phyloP scores from a whole-genome alignment of 305 asterid species.

The Fraxinus sp. region DNA sequence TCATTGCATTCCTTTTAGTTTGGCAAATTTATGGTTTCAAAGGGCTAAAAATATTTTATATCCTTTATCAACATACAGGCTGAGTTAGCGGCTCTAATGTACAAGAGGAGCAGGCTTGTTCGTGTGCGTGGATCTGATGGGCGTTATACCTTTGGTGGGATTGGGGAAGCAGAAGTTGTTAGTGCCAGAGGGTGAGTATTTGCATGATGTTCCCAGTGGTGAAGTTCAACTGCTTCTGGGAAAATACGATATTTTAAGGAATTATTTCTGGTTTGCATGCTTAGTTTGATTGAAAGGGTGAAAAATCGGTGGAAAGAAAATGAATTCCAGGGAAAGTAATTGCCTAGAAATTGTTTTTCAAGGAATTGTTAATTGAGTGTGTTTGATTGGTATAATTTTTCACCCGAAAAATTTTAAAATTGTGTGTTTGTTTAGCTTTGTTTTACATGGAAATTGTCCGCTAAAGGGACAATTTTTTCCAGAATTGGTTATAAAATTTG shows the following conservation, averaged over 20 bases:
- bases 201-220: slow-evolving; percentile 8
- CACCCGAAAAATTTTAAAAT: no score
- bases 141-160: slow-evolving; percentile 72
- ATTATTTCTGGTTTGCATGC: slow-evolving; percentile 13
- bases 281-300: no score
- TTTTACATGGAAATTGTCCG: no score
- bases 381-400: no score
- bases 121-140: slow-evolving; percentile 86
- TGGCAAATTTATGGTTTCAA: slow-evolving; percentile 5
- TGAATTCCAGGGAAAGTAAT: no score
- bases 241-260: slow-evolving; percentile 10
- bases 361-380: no score
- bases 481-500: no score
- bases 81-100: slow-evolving; percentile 95
- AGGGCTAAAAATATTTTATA: neutral
- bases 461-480: no score
- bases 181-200: slow-evolving; percentile 90
- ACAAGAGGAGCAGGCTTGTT: slow-evolving; percentile 91
- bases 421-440: no score
- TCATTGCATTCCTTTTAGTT: slow-evolving; percentile 20
- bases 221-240: slow-evolving; percentile 14
- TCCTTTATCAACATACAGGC: slow-evolving; percentile 49
- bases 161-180: slow-evolving; percentile 90
- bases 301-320: no score
- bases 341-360: no score